Conservation (phyloP, 2,329 filamentous ascomycete species). For the Trichoderma citrinoviride region DNA sequence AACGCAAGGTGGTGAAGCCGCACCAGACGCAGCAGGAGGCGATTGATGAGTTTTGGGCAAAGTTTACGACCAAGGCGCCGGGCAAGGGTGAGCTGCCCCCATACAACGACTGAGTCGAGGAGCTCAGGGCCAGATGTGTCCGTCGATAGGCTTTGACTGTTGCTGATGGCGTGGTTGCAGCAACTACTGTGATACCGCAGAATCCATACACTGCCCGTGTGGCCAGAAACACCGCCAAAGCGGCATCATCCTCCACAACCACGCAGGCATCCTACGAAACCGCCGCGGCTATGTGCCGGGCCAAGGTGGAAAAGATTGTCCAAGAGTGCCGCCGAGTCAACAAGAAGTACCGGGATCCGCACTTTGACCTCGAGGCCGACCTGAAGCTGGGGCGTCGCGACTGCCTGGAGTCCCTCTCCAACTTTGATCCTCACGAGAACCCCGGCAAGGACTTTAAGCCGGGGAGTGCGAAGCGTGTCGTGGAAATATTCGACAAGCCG, state of each 20-base stretch:
- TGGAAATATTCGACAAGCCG: constrained; percentile 73
- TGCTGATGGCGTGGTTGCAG: constrained; percentile 33
- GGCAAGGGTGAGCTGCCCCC: constrained; percentile 55
- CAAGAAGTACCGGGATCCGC: constrained; percentile 80
- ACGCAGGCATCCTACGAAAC: constrained; percentile 69
- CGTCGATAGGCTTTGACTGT: neutral
- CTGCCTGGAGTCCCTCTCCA: constrained; percentile 47
- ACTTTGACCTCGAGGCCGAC: constrained; percentile 81
- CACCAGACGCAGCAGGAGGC: constrained; percentile 63
- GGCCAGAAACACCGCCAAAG: constrained; percentile 54
- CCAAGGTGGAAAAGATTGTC: constrained; percentile 61
- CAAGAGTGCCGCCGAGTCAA: constrained; percentile 71
- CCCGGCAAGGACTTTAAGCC: constrained; percentile 41
- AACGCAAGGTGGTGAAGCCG: constrained; percentile 31
- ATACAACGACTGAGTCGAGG: too few relatives aligned
- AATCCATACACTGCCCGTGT: constrained; percentile 63
- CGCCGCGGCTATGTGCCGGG: constrained; percentile 65
- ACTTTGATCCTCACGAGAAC: constrained; percentile 29
- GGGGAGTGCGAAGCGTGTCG: constrained; percentile 64
- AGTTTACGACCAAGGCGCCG: constrained; percentile 67
- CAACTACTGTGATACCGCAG: constrained; percentile 67
- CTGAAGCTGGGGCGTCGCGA: constrained; percentile 58
- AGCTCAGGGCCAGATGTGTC: too few relatives aligned
- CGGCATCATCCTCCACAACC: constrained; percentile 51
- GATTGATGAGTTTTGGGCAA: constrained; percentile 71